Evolutionary conservation across 1,284 basidiomycete genomes (phyloP).

Genomic region (Abortiporus biennis): DNA sequence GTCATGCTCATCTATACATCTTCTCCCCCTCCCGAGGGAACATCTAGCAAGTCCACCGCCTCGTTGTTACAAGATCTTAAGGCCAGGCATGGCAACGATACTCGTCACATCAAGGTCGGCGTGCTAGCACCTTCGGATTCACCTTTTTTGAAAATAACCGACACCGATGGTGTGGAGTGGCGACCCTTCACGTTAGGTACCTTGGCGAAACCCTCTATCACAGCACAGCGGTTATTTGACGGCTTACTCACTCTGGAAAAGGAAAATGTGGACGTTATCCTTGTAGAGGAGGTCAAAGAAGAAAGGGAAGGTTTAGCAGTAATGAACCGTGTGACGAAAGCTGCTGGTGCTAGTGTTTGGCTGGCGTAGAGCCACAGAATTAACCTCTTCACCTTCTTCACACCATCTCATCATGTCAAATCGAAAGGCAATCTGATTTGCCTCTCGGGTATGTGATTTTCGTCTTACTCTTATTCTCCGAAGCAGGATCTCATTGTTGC

Average conservation of each 20-base stretch:
- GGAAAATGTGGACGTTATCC: conserved; percentile 74
- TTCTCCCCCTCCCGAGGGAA: conserved; percentile 31
- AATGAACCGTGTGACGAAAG: conserved; percentile 98
- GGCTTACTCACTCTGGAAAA: conserved; percentile 81
- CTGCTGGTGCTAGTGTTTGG: conserved; percentile 59
- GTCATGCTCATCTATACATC: conserved; percentile 68
- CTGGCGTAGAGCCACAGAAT: no score
- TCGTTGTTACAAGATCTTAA: conserved; percentile 38
- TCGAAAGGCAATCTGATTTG: no score
- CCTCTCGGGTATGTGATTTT: no score
- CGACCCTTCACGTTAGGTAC: conserved; percentile 57
- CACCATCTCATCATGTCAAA: no score
- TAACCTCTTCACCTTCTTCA: no score
- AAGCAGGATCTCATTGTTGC: no score
- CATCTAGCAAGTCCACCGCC: conserved; percentile 23
- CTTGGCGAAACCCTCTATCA: conserved; percentile 51
- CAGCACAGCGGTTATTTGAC: conserved; percentile 83
- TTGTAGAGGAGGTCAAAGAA: conserved; percentile 85
- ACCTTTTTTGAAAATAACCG: conserved; percentile 35
- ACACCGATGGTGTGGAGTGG: conserved; percentile 42
- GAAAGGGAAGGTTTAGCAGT: conserved; percentile 86
- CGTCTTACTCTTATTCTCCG: no score
- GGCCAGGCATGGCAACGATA: conserved; percentile 9
- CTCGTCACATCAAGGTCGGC: conserved; percentile 47
- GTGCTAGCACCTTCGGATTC: conserved; percentile 69